Conservation (phyloP, 169 alveolate species). For the Cryptosporidium meleagridis region DNA sequence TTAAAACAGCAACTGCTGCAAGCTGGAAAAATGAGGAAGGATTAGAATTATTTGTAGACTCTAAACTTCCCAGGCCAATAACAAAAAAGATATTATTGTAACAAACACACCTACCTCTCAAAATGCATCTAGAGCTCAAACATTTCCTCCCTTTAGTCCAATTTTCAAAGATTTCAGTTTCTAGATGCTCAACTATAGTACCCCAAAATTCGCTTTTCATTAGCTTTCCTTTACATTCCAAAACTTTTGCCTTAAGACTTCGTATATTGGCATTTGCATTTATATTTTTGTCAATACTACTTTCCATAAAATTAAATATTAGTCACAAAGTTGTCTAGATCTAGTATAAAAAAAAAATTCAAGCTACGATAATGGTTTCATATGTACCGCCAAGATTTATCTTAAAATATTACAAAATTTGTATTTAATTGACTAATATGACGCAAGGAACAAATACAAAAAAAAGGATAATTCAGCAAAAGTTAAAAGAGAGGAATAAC, state of each 20-base stretch:
- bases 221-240: slow-evolving; percentile 18
- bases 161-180: background rate
- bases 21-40: slow-evolving; percentile 48
- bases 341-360: background rate
- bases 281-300: background rate
- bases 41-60: background rate
- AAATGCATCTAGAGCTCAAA: background rate
- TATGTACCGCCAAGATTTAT: background rate
- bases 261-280: background rate
- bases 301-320: background rate
- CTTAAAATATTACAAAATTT: background rate
- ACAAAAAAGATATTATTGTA: background rate
- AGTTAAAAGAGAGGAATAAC: slow-evolving; percentile 40
- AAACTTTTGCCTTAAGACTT: background rate
- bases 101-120: background rate
- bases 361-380: background rate
- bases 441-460: slow-evolving; percentile 36
- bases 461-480: slow-evolving; percentile 12
- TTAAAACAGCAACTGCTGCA: slow-evolving; percentile 29
- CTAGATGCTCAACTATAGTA: background rate
- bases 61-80: slow-evolving; percentile 64
- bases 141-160: slow-evolving; percentile 3
- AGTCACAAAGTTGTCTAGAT: background rate
- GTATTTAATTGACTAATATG: slow-evolving; percentile 1
- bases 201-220: slow-evolving; percentile 40